Percentiles rank a stretch among this genome's conserved stretches.
These are phyloP conservation scores for Aspergillus affinis DNA, from an alignment of 495 filamentous ascomycete genomes.

Conservation along the genomic window DNA sequence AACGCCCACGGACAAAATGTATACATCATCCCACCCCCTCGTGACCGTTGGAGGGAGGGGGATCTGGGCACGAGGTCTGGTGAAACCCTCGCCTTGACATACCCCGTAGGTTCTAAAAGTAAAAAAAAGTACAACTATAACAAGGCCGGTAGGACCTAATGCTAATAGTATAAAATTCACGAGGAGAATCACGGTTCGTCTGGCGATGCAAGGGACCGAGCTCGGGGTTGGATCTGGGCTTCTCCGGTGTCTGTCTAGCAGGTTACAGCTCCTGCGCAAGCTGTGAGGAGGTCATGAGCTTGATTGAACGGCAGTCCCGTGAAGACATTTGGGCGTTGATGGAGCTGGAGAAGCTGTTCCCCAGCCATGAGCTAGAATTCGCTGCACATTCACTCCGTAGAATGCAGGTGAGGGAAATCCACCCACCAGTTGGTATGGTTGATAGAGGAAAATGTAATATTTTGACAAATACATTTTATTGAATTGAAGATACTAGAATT, in stretches of 20 bases:
- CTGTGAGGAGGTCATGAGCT: conserved; percentile 25
- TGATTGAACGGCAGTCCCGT: conserved; percentile 25
- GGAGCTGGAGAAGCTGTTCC: background rate
- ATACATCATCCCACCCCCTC: conserved; percentile 12
- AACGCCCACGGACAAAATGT: background rate
- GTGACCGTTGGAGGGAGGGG: conserved; percentile 8
- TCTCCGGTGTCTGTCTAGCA: no score
- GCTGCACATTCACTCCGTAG: background rate
- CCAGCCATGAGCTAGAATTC: background rate
- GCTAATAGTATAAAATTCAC: no score
- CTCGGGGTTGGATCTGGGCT: conserved; percentile 1
- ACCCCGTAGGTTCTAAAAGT: no score
- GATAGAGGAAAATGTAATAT: background rate
- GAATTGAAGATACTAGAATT: background rate
- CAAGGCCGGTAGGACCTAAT: no score
- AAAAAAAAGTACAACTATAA: no score
- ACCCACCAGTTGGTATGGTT: background rate
- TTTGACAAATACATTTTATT: background rate
- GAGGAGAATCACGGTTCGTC: conserved; percentile 10
- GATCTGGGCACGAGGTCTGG: conserved; percentile 17
- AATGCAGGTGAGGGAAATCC: conserved; percentile 9
- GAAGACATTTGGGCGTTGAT: no score
- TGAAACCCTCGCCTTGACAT: no score
- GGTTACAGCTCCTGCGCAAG: conserved; percentile 18
- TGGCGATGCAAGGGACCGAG: conserved; percentile 21